Evolutionary conservation across 1,284 basidiomycete genomes (phyloP), one percentile per base, ranked within the genome.

Genomic region (Irpex rosettiformis): DNA sequence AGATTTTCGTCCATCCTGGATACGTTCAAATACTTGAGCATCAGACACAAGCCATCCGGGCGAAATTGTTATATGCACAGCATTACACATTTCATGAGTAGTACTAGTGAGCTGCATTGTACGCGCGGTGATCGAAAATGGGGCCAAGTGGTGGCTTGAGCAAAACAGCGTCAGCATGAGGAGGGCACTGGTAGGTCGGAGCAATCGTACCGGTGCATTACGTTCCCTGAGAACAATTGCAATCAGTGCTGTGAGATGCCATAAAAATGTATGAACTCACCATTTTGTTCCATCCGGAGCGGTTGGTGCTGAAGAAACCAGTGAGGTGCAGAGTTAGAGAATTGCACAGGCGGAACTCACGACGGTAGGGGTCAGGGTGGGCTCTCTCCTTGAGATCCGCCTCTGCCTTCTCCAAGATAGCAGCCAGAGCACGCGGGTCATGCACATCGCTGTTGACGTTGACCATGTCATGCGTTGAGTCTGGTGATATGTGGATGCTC

Each of bases 351-450:
- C 29, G 42, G 22, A 27, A 80, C 85, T 76, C 75, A 97, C 95
- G 77, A 73, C 90, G 89, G 75, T 95, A 94, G 54, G 95, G 95
- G 74, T 97, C 95, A 10, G 94, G 95, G 72, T 98, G 95, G 63
- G 78, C 78, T 66, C 76, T 82, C 29, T 74, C 74, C 13, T 84
- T 87, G 28, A 97, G 78, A 28, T 84, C 75, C 7, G 84, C 87
- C 76, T 97, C 95, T 5, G 94, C 93, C 69, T 88, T 84, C 69
- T 88, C 84, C 43, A 98, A 76, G 57, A 97, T 84, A n/a, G 76
- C 70, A 11, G 91, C 91, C 56, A 98, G 78, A 28, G 89, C 89
- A 64, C 95, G 83, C 13, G 95, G 95, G 72, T 97, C 93, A 60
- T 85, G 84, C 56, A 97, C 86, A 70, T 96, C 80, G 61, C 95